These are phyloP conservation scores for Chenopodium berlandieri DNA, from an alignment of 148 eudicot species.

Conservation along the genomic window DNA sequence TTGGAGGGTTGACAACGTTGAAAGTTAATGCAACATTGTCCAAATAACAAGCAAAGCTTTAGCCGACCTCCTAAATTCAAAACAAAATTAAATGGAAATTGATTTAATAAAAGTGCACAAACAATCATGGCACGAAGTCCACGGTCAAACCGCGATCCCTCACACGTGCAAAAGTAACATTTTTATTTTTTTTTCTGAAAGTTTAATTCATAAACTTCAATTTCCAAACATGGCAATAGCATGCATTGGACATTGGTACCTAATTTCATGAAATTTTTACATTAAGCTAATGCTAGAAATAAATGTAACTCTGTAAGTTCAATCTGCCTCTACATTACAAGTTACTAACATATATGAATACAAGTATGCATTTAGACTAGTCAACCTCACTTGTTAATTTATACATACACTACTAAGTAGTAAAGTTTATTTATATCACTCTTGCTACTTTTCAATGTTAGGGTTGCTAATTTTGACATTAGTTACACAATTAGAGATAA, in stretches of 20 bases:
- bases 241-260: constrained; percentile 6
- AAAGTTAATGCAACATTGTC: constrained; percentile 9
- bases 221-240: constrained; percentile 17
- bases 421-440: no score
- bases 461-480: no score
- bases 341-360: not conserved
- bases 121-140: constrained; percentile 16
- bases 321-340: not conserved
- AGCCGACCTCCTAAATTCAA: constrained; percentile 13
- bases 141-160: constrained; percentile 17
- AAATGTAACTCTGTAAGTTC: not conserved
- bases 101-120: constrained; percentile 12
- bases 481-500: no score
- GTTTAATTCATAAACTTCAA: constrained; percentile 7
- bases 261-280: not conserved
- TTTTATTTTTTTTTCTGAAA: not conserved
- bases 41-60: constrained; percentile 12
- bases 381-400: no score
- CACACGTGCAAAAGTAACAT: constrained; percentile 23
- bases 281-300: not conserved
- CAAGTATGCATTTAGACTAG: not conserved
- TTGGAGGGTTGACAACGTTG: not conserved
- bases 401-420: no score
- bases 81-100: not conserved
- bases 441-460: no score